Evolutionary conservation across 129 eudicot species (phyloP).

Genomic region (Arctium minus): DNA sequence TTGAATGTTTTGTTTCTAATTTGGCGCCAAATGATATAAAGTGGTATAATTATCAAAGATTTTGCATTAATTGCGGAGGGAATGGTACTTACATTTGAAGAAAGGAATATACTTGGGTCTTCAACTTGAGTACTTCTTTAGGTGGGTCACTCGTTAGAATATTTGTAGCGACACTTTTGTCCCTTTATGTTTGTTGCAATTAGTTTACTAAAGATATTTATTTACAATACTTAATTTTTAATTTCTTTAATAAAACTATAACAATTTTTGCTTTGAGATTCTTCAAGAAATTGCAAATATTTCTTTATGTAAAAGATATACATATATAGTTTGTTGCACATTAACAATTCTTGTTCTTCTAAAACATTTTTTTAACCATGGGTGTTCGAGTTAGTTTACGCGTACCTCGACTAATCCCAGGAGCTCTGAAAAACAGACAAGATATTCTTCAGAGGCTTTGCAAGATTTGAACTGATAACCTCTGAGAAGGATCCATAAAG

Average conservation of each 20-base stretch:
- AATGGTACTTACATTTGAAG: constrained; percentile 17
- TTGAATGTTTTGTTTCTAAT: constrained; percentile 7
- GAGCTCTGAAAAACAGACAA: too few relatives aligned
- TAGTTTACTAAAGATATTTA: not conserved
- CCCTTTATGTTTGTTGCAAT: not conserved
- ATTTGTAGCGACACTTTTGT: not conserved
- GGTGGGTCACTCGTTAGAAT: constrained; percentile 22
- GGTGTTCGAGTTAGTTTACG: too few relatives aligned
- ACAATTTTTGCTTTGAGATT: not conserved
- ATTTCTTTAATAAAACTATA: not conserved
- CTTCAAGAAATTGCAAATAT: not conserved
- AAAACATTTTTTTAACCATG: too few relatives aligned
- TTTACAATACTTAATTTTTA: not conserved
- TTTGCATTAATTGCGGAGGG: constrained; percentile 24
- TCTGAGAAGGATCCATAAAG: too few relatives aligned
- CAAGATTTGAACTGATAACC: too few relatives aligned
- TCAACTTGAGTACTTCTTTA: constrained; percentile 7
- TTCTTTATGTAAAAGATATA: too few relatives aligned
- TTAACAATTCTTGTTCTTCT: too few relatives aligned
- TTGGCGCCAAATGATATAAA: constrained; percentile 20
- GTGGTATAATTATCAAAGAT: not conserved
- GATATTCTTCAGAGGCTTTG: too few relatives aligned
- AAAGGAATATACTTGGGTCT: constrained; percentile 23
- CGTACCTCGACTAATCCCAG: too few relatives aligned
- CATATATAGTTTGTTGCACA: too few relatives aligned